Evolutionary conservation across 768 basidiomycete species (phyloP), one percentile per base, ranked within the genome.

Genomic region (Kwoniella dejecticola): DNA sequence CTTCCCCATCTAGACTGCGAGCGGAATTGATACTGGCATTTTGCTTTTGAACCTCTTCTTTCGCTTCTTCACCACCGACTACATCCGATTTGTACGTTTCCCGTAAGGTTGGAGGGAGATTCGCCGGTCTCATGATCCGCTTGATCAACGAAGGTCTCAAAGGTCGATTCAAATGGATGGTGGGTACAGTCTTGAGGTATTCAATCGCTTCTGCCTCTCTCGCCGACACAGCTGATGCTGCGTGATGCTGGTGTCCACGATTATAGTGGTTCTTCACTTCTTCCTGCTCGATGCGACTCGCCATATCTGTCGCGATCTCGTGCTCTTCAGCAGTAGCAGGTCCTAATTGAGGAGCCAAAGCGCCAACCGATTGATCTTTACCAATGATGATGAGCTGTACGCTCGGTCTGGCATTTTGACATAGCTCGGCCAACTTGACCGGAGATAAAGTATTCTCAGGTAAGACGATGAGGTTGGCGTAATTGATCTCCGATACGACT

Each of bases 401-500:
- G 8, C 45, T 55, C 2, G 67, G 68, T 49, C 67, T 46, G 29
- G 72, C 67, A 2, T 8, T 3, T 31, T 24, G 10, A n/a, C 57
- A 64, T 6, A 72, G 24, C 3, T 63, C 61, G 1, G 54, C 68
- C 4, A 75, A 26, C 19, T 60, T 45, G 4, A 33, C 42, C 7
- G 44, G 48, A 2, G 47, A 36, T 4, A 70, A 26, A 3, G 12
- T 33, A 5, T 53, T 52, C 24, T 67, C 68, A 4, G 73, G 66
- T 7, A 62, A 36, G 0, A 75, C 64, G 38, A 75, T 68, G 23
- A 75, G 45, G 29, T 63, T 64, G 3, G 73, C 70, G 46, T 64
- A 71, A 17, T 59, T 58, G 29, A 66, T 52, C 4, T 69, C 59
- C 21, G 62, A 31, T 4, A 70, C 68, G 8, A 75, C 60, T 24